These are phyloP conservation scores for Zymoseptoria tritici DNA, from an alignment of 2,329 filamentous ascomycete genomes.

Conservation along the genomic window DNA sequence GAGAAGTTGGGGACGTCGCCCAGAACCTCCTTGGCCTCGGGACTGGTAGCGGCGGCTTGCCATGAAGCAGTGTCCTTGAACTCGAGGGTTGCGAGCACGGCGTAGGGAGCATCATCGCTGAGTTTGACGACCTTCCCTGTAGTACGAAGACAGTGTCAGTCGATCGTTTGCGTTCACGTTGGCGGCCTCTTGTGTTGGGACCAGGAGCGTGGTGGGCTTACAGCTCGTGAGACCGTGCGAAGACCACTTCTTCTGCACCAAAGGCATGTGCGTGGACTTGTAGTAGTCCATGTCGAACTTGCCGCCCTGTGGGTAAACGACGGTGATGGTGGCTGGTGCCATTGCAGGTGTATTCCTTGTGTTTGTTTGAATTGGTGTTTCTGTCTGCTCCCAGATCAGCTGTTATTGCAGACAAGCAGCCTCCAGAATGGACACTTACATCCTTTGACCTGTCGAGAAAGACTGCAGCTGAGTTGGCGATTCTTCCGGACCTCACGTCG, in stretches of 20 bases:
- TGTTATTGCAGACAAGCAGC: not conserved
- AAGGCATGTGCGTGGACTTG: conserved; percentile 32
- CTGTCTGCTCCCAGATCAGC: not conserved
- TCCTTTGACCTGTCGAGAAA: not conserved
- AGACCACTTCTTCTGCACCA: conserved; percentile 28
- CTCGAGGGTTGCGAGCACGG: conserved; percentile 29
- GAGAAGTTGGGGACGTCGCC: conserved; percentile 31
- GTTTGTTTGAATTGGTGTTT: conserved; percentile 1
- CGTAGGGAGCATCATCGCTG: conserved; percentile 24
- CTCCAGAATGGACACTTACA: not conserved
- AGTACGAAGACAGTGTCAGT: not conserved
- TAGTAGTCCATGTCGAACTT: conserved; percentile 36
- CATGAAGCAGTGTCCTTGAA: conserved; percentile 24
- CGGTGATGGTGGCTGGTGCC: conserved; percentile 21
- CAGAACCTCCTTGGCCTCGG: conserved; percentile 22
- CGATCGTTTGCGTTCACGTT: no score
- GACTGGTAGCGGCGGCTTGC: conserved; percentile 20
- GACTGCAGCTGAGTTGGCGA: not conserved
- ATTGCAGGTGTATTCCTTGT: conserved; percentile 6
- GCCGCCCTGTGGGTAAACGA: conserved; percentile 31
- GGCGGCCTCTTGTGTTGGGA: no score
- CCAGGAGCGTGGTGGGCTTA: not conserved
- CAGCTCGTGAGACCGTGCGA: conserved; percentile 27
- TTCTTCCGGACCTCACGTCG: not conserved
- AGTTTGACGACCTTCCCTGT: conserved; percentile 25